A percentile compares a stretch with the other conserved stretches of the same genome.
Evolutionary conservation across 2,329 filamentous ascomycete genomes (phyloP).

Genomic region (Lecanosticta acicola): DNA sequence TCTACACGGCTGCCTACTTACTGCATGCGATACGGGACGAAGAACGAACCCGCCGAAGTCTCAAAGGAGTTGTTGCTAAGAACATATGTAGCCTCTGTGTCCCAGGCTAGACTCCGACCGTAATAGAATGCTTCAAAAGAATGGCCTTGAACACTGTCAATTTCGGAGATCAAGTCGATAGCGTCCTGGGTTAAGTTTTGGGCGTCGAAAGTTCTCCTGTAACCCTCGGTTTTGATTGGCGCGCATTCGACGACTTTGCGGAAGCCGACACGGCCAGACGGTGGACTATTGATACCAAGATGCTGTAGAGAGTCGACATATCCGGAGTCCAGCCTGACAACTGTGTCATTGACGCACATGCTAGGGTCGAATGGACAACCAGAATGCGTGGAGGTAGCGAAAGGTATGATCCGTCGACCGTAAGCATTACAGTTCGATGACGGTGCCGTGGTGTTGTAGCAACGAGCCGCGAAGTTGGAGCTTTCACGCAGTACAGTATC

Average conservation of each 20-base stretch:
- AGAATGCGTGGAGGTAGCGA: not conserved
- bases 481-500: not conserved
- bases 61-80: not conserved
- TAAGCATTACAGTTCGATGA: not conserved
- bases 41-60: not conserved
- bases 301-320: not conserved
- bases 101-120: not conserved
- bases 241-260: not conserved
- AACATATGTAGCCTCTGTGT: not conserved
- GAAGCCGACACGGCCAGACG: not conserved
- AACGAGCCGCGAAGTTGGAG: not conserved
- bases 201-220: not conserved
- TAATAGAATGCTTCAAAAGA: not conserved
- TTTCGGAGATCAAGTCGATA: not conserved
- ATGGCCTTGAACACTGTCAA: not conserved
- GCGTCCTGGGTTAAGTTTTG: not conserved
- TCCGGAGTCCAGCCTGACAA: constrained; percentile 1
- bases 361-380: not conserved
- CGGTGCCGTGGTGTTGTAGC: not conserved
- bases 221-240: not conserved
- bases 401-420: not conserved
- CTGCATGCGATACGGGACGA: not conserved
- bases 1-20: not conserved
- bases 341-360: not conserved
- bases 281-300: not conserved